A percentile compares a stretch with the other conserved stretches of the same genome.
Conservation (phyloP, 345 rosid species). For the Moricandia arvensis region DNA sequence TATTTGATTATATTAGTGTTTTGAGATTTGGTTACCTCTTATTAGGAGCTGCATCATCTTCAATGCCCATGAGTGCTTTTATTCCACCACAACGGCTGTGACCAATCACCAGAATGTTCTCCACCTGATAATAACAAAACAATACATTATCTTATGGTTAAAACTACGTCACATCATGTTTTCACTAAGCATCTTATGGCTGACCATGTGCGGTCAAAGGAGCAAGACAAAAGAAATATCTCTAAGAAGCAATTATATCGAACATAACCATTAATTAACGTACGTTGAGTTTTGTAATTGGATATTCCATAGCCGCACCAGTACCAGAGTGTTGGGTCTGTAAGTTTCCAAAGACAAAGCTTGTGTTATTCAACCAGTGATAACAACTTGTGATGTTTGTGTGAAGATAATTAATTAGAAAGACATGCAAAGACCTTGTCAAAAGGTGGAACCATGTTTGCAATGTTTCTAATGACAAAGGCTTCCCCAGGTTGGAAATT, state of each 20-base stretch:
- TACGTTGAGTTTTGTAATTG: constrained; percentile 85
- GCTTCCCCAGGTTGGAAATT: constrained; percentile 97
- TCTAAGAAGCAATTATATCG: neutral
- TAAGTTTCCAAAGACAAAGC: constrained; percentile 18
- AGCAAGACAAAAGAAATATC: neutral
- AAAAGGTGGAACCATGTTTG: constrained; percentile 89
- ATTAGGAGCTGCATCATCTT: constrained; percentile 35
- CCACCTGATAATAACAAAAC: constrained; percentile 59
- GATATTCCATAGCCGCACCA: constrained; percentile 97
- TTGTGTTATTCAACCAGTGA: neutral
- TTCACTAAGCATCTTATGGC: neutral
- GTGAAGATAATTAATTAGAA: neutral
- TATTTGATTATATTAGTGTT: neutral
- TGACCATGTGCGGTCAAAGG: neutral
- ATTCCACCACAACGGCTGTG: constrained; percentile 98
- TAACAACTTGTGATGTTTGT: neutral
- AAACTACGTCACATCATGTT: neutral
- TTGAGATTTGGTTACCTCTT: constrained; percentile 22
- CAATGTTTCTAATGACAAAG: constrained; percentile 89
- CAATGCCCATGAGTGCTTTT: constrained; percentile 74
- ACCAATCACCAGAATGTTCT: constrained; percentile 80
- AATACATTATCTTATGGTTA: neutral
- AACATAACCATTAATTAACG: neutral
- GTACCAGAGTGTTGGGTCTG: constrained; percentile 70
- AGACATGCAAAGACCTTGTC: constrained; percentile 49